phyloP scores from a whole-genome alignment of 345 rosid genomes.

The Clarkia xantiana region DNA sequence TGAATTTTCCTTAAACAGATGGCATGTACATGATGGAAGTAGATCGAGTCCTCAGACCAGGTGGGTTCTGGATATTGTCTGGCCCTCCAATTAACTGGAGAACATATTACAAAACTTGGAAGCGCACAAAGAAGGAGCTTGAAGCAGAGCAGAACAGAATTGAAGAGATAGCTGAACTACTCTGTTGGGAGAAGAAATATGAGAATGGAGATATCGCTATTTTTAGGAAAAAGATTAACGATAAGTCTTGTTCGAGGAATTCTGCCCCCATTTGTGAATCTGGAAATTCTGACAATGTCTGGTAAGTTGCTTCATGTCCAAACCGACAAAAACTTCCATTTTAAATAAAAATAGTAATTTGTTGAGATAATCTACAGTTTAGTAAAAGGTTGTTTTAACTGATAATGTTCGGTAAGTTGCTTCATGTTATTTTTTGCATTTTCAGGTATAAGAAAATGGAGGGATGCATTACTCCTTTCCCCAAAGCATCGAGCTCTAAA shows the following conservation, averaged over 20 bases:
- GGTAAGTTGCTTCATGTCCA: slow-evolving; percentile 30
- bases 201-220: slow-evolving; percentile 94
- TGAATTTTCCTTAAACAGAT: slow-evolving; percentile 22
- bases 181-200: slow-evolving; percentile 98
- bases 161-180: slow-evolving; percentile 64
- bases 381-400: not conserved
- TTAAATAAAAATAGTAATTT: too few species aligned
- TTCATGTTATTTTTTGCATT: not conserved
- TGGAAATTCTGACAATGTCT: slow-evolving; percentile 45
- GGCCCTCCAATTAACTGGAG: slow-evolving; percentile 99
- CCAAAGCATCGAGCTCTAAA: slow-evolving; percentile 40
- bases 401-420: not conserved
- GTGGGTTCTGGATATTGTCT: slow-evolving; percentile 93
- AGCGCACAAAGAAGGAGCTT: slow-evolving; percentile 63
- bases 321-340: too few species aligned
- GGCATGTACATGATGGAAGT: slow-evolving; percentile 88
- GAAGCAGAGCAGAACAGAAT: slow-evolving; percentile 71
- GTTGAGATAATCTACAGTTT: too few species aligned
- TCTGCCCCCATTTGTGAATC: slow-evolving; percentile 35
- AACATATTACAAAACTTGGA: slow-evolving; percentile 77
- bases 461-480: slow-evolving; percentile 57
- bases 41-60: slow-evolving; percentile 93
- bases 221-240: slow-evolving; percentile 54
- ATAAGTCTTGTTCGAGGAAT: slow-evolving; percentile 43
- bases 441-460: slow-evolving; percentile 69